Evolutionary conservation across 1,284 basidiomycete species (phyloP).

Genomic region (Trichosporon faecale): DNA sequence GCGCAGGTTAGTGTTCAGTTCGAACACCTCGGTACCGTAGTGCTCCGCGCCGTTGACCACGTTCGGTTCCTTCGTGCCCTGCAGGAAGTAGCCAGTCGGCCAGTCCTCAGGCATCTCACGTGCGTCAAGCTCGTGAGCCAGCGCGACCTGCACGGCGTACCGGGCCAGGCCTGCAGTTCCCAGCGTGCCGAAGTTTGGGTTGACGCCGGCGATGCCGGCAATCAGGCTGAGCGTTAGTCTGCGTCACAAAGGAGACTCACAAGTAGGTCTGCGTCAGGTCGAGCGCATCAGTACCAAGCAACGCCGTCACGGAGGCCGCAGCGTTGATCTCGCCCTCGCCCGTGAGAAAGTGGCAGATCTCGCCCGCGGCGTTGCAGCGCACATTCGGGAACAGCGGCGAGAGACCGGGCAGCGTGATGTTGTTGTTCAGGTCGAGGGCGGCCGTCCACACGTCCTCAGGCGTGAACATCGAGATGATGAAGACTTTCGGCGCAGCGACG

Average conservation of each 20-base stretch:
- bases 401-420: constrained; percentile 54
- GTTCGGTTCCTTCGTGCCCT: constrained; percentile 48
- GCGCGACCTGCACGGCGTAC: constrained; percentile 55
- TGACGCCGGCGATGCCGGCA: constrained; percentile 57
- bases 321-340: constrained; percentile 58
- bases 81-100: constrained; percentile 52
- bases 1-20: constrained; percentile 57
- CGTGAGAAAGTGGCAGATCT: constrained; percentile 52
- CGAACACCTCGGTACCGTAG: constrained; percentile 59
- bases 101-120: constrained; percentile 55
- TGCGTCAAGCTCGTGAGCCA: constrained; percentile 57
- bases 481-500: constrained; percentile 1
- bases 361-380: constrained; percentile 52
- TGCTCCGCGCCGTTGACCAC: constrained; percentile 36
- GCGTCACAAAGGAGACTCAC: not conserved
- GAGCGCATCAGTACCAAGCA: constrained; percentile 49
- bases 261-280: constrained; percentile 55
- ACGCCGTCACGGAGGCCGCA: constrained; percentile 48
- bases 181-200: constrained; percentile 53
- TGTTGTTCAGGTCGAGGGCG: constrained; percentile 43
- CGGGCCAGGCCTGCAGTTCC: constrained; percentile 55
- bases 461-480: constrained; percentile 37
- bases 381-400: constrained; percentile 55
- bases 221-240: constrained; percentile 32
- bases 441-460: constrained; percentile 48